Conservation (phyloP, 2,329 filamentous ascomycete species). For the Aspergillus niger region DNA sequence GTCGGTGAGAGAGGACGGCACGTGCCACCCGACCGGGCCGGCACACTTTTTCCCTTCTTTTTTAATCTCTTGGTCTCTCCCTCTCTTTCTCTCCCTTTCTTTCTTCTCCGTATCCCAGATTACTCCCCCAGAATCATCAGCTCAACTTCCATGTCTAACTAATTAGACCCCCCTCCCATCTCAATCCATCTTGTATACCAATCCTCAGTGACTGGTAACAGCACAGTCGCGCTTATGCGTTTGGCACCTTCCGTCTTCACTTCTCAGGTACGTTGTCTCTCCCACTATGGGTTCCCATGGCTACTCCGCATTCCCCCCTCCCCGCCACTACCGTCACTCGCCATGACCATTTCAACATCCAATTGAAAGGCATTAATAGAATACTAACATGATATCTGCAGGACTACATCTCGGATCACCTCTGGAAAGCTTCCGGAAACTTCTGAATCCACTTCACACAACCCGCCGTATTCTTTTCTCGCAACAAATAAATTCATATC, state of each 20-base stretch:
- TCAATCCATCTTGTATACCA: constrained; percentile 13
- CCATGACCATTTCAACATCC: not conserved
- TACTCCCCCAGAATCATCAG: constrained; percentile 14
- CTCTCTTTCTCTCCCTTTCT: constrained; percentile 16
- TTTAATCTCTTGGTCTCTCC: constrained; percentile 16
- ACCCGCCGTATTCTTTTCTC: not conserved
- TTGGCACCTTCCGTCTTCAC: constrained; percentile 81
- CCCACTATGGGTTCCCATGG: too few relatives aligned
- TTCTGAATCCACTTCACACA: constrained; percentile 39
- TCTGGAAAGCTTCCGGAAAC: constrained; percentile 68
- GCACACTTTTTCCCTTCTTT: constrained; percentile 14
- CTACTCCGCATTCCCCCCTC: not conserved
- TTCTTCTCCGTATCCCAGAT: constrained; percentile 14
- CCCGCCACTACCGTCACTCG: constrained; percentile 16
- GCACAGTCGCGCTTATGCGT: constrained; percentile 74
- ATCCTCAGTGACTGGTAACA: constrained; percentile 37
- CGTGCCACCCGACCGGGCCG: constrained; percentile 31
- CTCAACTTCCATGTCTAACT: constrained; percentile 26
- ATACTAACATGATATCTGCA: constrained; percentile 28
- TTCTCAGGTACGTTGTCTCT: constrained; percentile 68
- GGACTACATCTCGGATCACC: constrained; percentile 71
- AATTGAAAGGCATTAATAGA: not conserved
- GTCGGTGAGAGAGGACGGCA: constrained; percentile 29
- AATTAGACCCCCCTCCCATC: constrained; percentile 18
- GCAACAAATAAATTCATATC: not conserved